Evolutionary conservation across 441 rosid genomes (phyloP).

Genomic region (Kokia cookei): DNA sequence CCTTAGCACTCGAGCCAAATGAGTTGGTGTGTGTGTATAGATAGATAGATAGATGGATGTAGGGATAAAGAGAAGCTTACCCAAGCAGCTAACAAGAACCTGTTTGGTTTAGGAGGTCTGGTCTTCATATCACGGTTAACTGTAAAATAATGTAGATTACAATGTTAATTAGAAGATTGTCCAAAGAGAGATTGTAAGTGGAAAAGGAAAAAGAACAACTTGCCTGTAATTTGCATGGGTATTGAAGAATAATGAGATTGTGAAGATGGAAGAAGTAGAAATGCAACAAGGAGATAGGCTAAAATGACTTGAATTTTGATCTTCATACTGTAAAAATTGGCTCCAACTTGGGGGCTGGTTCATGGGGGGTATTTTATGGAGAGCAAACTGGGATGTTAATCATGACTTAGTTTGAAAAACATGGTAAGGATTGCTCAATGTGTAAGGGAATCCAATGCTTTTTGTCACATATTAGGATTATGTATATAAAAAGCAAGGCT

Average conservation of each 20-base stretch:
- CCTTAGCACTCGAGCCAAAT: no score
- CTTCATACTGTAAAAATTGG: conserved; percentile 9
- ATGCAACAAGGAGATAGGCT: conserved; percentile 5
- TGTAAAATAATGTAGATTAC: not conserved
- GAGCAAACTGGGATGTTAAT: conserved; percentile 1
- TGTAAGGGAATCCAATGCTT: conserved; percentile 23
- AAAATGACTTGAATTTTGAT: not conserved
- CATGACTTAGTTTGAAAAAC: conserved; percentile 15
- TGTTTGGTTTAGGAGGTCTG: not conserved
- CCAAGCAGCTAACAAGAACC: conserved; percentile 6
- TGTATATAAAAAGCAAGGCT: not conserved
- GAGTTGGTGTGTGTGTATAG: not conserved
- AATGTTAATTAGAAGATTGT: not conserved
- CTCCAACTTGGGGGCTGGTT: not conserved
- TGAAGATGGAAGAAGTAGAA: conserved; percentile 11
- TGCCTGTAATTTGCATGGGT: conserved; percentile 17
- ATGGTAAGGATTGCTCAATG: not conserved
- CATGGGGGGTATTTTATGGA: not conserved
- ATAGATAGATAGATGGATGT: not conserved
- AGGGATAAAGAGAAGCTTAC: not conserved
- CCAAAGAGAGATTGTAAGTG: not conserved
- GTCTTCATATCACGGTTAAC: not conserved
- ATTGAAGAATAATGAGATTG: not conserved
- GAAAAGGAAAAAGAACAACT: not conserved
- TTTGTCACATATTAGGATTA: not conserved